phyloP scores from a whole-genome alignment of 2,329 filamentous ascomycete species.

The Endoconidiophora polonica region DNA sequence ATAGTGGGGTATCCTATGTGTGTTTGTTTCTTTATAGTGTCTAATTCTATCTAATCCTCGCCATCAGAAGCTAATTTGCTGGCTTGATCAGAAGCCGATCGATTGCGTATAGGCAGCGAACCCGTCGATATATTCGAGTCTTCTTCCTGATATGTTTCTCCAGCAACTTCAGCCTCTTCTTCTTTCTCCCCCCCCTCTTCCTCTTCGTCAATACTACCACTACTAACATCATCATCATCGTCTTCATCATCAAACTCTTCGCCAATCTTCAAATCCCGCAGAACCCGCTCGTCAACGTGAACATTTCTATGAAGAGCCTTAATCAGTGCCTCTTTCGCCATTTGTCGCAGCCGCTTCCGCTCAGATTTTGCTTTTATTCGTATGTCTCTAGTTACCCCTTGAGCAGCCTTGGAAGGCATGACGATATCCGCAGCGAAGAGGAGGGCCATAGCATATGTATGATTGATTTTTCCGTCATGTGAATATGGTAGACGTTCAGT shows the following conservation, averaged over 20 bases:
- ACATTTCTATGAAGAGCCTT: slow-evolving; percentile 21
- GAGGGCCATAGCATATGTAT: slow-evolving; percentile 56
- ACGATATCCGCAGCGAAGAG: slow-evolving; percentile 59
- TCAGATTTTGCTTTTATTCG: slow-evolving; percentile 13
- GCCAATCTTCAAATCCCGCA: slow-evolving; percentile 17
- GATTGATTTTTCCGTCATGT: slow-evolving; percentile 47
- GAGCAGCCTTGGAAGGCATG: slow-evolving; percentile 23
- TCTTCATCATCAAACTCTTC: slow-evolving; percentile 2
- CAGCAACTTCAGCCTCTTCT: not conserved
- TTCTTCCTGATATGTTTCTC: not conserved
- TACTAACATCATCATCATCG: not conserved
- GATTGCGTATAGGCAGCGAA: slow-evolving; percentile 4
- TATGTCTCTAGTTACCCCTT: slow-evolving; percentile 14
- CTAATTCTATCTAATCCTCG: not conserved
- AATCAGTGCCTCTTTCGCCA: slow-evolving; percentile 23
- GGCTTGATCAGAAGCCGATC: not conserved
- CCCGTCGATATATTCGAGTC: not conserved
- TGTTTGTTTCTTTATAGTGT: not conserved
- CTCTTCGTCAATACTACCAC: not conserved
- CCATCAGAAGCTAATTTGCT: not conserved
- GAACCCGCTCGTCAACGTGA: slow-evolving; percentile 20
- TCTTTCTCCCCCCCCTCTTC: not conserved
- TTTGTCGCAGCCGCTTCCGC: slow-evolving; percentile 19
- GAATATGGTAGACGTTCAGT: slow-evolving; percentile 56
- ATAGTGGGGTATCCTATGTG: not conserved